Evolutionary conservation across 495 filamentous ascomycete genomes (phyloP), one percentile per base, ranked within the genome.

Genomic region (Penicillium salamii): DNA sequence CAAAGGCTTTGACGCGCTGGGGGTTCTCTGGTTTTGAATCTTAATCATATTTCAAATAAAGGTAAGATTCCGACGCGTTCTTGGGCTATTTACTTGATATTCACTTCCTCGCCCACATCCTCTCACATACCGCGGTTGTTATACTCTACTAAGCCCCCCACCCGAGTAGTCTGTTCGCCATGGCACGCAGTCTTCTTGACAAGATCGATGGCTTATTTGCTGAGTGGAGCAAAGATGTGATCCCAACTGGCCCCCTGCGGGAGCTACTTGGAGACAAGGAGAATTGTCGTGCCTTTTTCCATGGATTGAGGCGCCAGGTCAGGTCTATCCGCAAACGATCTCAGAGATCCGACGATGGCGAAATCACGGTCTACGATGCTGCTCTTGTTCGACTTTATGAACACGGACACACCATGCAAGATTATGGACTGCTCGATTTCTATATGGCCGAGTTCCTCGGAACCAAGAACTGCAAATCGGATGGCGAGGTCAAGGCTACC

Each of bases 311-410:
- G 7, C 65, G 65, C 19, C 67, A 72, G 34, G 45, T 65, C 15
- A 50, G 52, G 4, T 53, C 69, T 11, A 55, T 76, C 32, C 49
- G 52, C 14, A 52, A 49, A 7, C 75, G 74, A 42, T 72, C 68
- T 3, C 61, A 59, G 37, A 38, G 52, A n/a, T 54, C 67, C 15
- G 67, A 63, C 7, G 61, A 71, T 28, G 55, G 61, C n/a, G 65
- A 78, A 46, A 54, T 77, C 43, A 77, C 62, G 3, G 48, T 70
- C 49, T 72, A 63, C 29, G 73, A 78, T 51, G 62, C 54, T 42
- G 67, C 67, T 15, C 58, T 78, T 46, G 36, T 67, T 6, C 46
- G 49, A 9, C 63, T 77, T 5, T 68, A 58, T 28, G 40, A 60
- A 2, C 50, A 68, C 21, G 66, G 62, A 24, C 44, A 61, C 11